Evolutionary conservation across 1,284 basidiomycete species (phyloP).

Genomic region (Meripilus lineatus): DNA sequence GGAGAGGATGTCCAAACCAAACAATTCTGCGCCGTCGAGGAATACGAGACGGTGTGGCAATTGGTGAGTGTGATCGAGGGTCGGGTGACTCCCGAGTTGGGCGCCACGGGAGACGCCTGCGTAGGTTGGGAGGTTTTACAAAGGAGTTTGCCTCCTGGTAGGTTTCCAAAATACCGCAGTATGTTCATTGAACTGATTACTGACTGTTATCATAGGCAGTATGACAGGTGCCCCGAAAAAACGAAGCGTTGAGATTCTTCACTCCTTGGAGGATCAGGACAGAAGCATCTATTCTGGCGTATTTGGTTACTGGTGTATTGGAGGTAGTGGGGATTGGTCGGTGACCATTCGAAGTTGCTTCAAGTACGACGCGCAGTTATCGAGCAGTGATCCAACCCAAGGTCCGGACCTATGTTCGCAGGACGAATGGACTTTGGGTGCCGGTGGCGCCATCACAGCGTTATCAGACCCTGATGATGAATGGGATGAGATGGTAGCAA

Average conservation of each 20-base stretch:
- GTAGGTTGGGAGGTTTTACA: constrained; percentile 77
- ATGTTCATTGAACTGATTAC: too few relatives aligned
- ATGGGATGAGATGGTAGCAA: constrained; percentile 92
- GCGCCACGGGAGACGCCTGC: constrained; percentile 35
- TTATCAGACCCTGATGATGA: constrained; percentile 84
- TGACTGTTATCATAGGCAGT: constrained; percentile 55
- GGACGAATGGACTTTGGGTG: constrained; percentile 78
- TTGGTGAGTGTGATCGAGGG: constrained; percentile 94
- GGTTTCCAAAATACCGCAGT: constrained; percentile 21
- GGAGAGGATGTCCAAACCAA: constrained; percentile 77
- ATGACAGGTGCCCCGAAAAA: constrained; percentile 99
- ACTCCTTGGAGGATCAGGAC: constrained; percentile 69
- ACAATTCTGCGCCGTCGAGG: constrained; percentile 87
- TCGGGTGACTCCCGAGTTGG: constrained; percentile 22
- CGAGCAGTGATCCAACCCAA: background rate
- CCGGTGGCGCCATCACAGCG: constrained; percentile 95
- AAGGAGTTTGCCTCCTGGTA: constrained; percentile 84
- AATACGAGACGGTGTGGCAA: constrained; percentile 94
- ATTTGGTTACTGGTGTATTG: constrained; percentile 89
- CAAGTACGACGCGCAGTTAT: constrained; percentile 47
- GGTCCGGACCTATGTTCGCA: background rate
- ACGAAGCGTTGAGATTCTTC: constrained; percentile 87
- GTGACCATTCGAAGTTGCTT: constrained; percentile 96
- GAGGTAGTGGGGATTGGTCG: constrained; percentile 88
- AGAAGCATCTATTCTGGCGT: constrained; percentile 92